Base-by-base conservation (phyloP, 768 basidiomycete genomes). In the Termitomyces sp. region DNA sequence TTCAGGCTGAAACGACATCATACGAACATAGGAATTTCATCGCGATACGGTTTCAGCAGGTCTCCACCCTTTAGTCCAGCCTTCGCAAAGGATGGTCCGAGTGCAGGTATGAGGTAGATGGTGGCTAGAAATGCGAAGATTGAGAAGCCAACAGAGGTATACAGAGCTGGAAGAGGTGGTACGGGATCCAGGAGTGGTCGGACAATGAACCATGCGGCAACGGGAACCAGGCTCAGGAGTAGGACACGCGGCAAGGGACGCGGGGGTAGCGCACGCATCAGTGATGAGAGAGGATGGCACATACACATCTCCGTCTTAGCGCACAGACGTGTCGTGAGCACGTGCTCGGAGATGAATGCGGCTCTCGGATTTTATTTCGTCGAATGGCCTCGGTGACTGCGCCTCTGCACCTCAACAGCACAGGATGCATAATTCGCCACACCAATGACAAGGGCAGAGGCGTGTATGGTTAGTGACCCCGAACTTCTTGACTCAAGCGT, bases 21-120 rank as follows among this genome's bases (percentile, higher is more conserved):
- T 31, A 72, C 87, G 63, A 59, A 90, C 87, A 91, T 87, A 1
- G 85, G 83, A 48, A 82, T 83, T 37, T 77, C 61, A 44, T 59
- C 36, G 20, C 61, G 74, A 65, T 91, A 89, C 12, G 79, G 82
- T 71, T 99, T 98, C 49, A 97, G 78, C 59, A 97, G 73, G 71
- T 99, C 97, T 59, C 79, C 80, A 22, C 97, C 97, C 64, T 85
- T 87, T 54, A 99, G 74, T 47, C 90, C 86, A 2, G 92, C 93
- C 43, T 79, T 82, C 26, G 93, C 75, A 67, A 98, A 96, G 0
- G 83, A 80, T 0, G 85, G 84, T 0, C 89, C 90, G 14, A 99
- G 79, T 0, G 83, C 80, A n/a, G 95, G 96, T 31, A 98, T 80
- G 43, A 93, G 79, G 65, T 86, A 84, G 13, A 92, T 67, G 1